Base-by-base conservation (phyloP, 352 stramenopile species). In the Thraustotheca clavata region DNA sequence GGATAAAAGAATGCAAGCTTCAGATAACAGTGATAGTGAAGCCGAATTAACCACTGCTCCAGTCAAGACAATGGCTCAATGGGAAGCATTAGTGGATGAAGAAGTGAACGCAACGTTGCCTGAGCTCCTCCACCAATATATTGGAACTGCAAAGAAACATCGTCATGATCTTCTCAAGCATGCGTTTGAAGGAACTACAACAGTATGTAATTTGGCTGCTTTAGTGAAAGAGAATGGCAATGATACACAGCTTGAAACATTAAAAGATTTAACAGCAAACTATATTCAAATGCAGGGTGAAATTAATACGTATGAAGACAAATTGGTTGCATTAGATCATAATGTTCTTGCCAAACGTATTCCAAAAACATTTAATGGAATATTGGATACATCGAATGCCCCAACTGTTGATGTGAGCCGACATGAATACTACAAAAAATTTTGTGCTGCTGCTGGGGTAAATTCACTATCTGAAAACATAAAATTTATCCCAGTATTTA, bases 361-460 rank as follows among this genome's bases (percentile, higher is more conserved):
- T 16, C 57, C 43, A 89, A 47, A 73, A 75, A 55, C 38, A 65
- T 55, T 46, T 33, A 20, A 59, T 26, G 24, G 50, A 18, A 3
- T n/a, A 24, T 43, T 55, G 27, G 24, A 65, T 27, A 36, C 47
- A n/a, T 55, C 24, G 12, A 12, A 4, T 5, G 31, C n/a, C n/a
- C 7, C 20, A 0, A 20, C 36, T 9, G 1, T 29, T n/a, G 85
- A 90, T 54, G 48, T 72, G 4, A 69, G 70, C 39, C 77, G 83
- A 54, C 76, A 89, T 68, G 77, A 89, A 4, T 77, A 83, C 38
- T 89, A 91, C 75, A 91, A 87, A 67, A 76, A 76, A 34, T 94
- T 94, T 47, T 88, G 80, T 62, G 75, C 88, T 11, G 70, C 73
- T 38, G 85, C 85, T 32, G 85, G 83, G 36, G 85, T 94, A 70